phyloP scores from a whole-genome alignment of 2,329 filamentous ascomycete genomes.

The Teratosphaeria zuluensis region DNA sequence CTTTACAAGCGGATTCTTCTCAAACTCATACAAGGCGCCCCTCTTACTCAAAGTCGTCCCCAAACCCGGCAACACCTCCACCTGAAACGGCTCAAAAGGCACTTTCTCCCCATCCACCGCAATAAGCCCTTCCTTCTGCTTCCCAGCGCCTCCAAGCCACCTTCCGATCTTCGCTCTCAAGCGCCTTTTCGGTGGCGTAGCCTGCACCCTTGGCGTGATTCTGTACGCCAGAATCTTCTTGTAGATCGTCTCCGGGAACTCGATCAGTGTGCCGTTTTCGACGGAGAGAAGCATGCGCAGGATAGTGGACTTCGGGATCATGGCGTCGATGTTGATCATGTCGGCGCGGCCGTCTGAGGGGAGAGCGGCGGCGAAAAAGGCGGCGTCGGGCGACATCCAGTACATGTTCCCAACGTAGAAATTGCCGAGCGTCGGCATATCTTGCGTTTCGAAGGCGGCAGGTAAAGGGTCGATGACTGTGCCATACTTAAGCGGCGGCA shows the following conservation, averaged over 20 bases:
- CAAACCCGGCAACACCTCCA: constrained; percentile 72
- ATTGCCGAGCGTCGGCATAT: constrained; percentile 71
- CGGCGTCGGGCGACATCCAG: constrained; percentile 76
- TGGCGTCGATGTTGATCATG: constrained; percentile 68
- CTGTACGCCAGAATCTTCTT: constrained; percentile 82
- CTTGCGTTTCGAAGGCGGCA: constrained; percentile 62
- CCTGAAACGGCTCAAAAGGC: constrained; percentile 83
- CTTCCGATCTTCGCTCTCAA: constrained; percentile 14
- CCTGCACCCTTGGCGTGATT: constrained; percentile 51
- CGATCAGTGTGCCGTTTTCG: constrained; percentile 66
- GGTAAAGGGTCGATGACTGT: constrained; percentile 70
- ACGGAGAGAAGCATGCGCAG: constrained; percentile 62
- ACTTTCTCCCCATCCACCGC: constrained; percentile 87
- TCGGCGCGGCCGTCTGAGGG: constrained; percentile 81
- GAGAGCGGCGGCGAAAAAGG: constrained; percentile 78
- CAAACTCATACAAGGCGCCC: constrained; percentile 59
- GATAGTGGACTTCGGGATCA: constrained; percentile 56
- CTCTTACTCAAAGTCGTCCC: constrained; percentile 76
- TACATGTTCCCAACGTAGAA: constrained; percentile 95
- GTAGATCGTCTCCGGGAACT: constrained; percentile 67
- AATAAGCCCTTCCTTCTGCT: constrained; percentile 68
- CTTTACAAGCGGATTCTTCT: constrained; percentile 1
- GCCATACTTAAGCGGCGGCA: constrained; percentile 62
- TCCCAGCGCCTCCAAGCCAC: constrained; percentile 21
- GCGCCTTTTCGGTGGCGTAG: constrained; percentile 4